Evolutionary conservation across 805 yeast genomes (phyloP), one percentile per base, ranked within the genome.

Genomic region (Barnettozyma botsteinii): DNA sequence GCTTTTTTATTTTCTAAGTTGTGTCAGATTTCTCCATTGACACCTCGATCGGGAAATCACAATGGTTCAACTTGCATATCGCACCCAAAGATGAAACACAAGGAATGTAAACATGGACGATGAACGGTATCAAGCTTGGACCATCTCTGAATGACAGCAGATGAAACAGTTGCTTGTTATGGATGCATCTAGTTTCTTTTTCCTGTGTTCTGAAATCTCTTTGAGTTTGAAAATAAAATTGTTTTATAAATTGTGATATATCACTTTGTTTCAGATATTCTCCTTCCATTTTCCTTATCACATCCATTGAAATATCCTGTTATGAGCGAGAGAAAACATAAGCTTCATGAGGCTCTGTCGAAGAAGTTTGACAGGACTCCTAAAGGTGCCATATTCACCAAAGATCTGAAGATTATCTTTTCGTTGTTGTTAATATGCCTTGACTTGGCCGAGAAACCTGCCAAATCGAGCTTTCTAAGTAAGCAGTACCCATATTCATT

Each of bases 341-440:
- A 65, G 1, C 49, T 65, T 9, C 76, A 67, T 46, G 73, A 72
- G 45, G 57, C 66, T 3, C 62, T 67, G 4, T 64, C 70, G 1
- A 66, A 66, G 33, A 65, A 62, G 39, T 68, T 77, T 47, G 64
- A 64, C 44, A 66, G 73, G 43, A 72, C 82, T 1, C 73, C 80
- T 0, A 61, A 59, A 21, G 85, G 83, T 0, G 61, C 67, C 19
- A 65, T 80, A 21, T 73, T 67, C 50, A 63, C 73, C 4, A 69
- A 70, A 32, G 88, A 84, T 50, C 49, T 84, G 32, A 75, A 75
- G 46, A 75, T 75, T 25, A 72, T 84, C 0, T 86, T 62, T 54
- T 69, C 85, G 1, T 60, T 78, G 23, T 61, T 82, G 23, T 46
- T 72, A 2, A 60, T 71, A 13, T 64, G 73, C 31, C 47, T 73